Base-by-base conservation (phyloP, 257 asterid species). In the Capsicum pubescens region DNA sequence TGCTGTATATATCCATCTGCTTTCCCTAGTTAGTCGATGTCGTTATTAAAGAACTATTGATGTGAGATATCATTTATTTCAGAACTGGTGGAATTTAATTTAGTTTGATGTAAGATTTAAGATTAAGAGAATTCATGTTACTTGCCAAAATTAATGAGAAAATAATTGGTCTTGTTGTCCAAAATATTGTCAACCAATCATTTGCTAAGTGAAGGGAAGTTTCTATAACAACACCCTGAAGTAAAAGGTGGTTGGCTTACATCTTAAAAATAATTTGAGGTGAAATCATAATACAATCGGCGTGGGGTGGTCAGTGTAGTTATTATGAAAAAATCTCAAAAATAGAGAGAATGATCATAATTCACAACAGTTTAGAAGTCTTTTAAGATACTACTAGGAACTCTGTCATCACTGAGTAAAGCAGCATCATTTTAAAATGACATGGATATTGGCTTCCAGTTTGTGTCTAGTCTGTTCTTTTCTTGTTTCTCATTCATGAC, bases 1-100 rank as follows among this genome's bases (percentile, higher is more conserved):
- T 44, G 79, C 58, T n/a, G 79, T 46, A n/a, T n/a, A 64, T 71
- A n/a, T 71, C 14, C 79, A 71, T 71, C 79, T 46, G 79, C 39
- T 46, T 46, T 46, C 79, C 79, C 58, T 71, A 46, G 79, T 71
- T 70, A 44, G 32, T 70, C 35, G 21, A 70, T 70, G 79, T 9
- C 44, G 4, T 70, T 46, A 5, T 70, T 44, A n/a, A n/a, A 70
- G 79, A 70, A 44, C 79, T 46, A n/a, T 15, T 71, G 79, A 46
- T 71, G 39, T 71, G 79, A 71, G 58, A 5, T 10, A 46, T 71
- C 58, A 46, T 46, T 46, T 46, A 57, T 71, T 70, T 71, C 39
- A 71, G 39, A 71, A 71, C 3, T 71, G 26, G n/a, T 71, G 9
- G 36, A 70, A 70, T 56, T 70, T 42, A 17, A 44, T 70, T 9